Evolutionary conservation across 768 basidiomycete genomes (phyloP), one percentile per base, ranked within the genome.

Genomic region (Russula olivacea): DNA sequence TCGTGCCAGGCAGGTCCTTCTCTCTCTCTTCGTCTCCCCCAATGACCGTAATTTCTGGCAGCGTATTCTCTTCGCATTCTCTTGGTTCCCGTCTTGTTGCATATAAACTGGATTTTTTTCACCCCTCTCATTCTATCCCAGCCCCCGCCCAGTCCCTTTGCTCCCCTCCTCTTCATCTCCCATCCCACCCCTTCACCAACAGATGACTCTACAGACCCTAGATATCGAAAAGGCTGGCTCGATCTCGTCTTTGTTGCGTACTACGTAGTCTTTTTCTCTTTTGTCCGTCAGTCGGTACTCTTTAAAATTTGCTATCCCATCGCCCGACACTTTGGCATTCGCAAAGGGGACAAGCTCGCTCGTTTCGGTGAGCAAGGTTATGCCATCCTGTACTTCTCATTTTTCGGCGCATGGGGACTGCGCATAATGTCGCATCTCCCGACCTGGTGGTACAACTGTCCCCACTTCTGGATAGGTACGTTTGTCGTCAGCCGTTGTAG

Each of bases 321-420:
- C 41, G 94, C 88, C 0, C 80, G 77, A 38, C 78, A 80, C 62
- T 85, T 88, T 59, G 89, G 93, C 2, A 81, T 99, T 54, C 81
- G 77, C 69, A 84, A 79, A 65, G 73, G 75, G 61, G 71, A 71
- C 25, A 97, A 95, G 73, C 73, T 93, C 15, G 83, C 86, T 59
- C 79, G 96, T 40, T 98, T 98, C 70, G 90, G 86, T 21, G 96
- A 99, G 76, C 96, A 96, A 71, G 85, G 83, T 0, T 97, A 99
- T 73, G 91, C 93, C 0, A 55, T 91, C 50, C 66, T 91, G 15
- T 99, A 98, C 74, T 95, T 92, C 68, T 68, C 77, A 1, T 60
- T 84, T 65, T 86, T 86, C 66, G 87, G 90, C 9, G 69, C 76
- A 3, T 87, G 88, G 80, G 96, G 97, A 32, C 77, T 86, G 50